These are phyloP conservation scores for Kazachstania kunashirensis DNA, from an alignment of 805 yeast genomes.

Conservation along the genomic window DNA sequence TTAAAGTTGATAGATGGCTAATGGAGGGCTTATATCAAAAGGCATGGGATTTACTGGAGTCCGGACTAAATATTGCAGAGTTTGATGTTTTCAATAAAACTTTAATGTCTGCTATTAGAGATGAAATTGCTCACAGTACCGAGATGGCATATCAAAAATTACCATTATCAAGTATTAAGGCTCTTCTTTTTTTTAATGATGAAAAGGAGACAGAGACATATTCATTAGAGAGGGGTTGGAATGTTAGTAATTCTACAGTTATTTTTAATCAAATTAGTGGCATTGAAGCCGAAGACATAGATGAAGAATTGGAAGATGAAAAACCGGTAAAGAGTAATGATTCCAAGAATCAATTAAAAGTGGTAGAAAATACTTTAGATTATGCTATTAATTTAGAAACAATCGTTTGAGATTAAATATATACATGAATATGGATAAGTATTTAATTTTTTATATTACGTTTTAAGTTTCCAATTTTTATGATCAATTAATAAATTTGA, in stretches of 20 bases:
- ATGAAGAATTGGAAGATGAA: conserved; percentile 6
- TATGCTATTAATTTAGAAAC: conserved; percentile 91
- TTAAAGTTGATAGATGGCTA: conserved; percentile 81
- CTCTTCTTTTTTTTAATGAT: conserved; percentile 57
- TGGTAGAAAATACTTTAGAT: conserved; percentile 61
- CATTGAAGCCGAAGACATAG: conserved; percentile 33
- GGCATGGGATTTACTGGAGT: conserved; percentile 62
- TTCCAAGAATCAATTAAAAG: conserved; percentile 13
- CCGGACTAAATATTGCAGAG: conserved; percentile 46
- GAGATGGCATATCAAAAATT: conserved; percentile 67
- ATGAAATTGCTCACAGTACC: conserved; percentile 75
- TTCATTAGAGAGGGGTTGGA: conserved; percentile 51
- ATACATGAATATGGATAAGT: neutral
- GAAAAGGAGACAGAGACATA: conserved; percentile 47
- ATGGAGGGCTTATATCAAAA: conserved; percentile 95
- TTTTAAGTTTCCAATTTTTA: too few relatives aligned
- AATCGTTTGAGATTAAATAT: conserved; percentile 44
- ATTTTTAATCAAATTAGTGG: conserved; percentile 32
- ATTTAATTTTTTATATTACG: neutral
- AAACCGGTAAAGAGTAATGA: neutral
- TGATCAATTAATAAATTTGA: too few relatives aligned
- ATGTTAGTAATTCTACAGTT: conserved; percentile 41
- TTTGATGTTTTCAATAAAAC: conserved; percentile 69
- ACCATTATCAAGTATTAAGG: conserved; percentile 76
- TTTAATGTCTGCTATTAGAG: conserved; percentile 68